A percentile compares a stretch with the other conserved stretches of the same genome.
Conservation (phyloP, 2,329 filamentous ascomycete genomes). For the Calonectria multiphialidica region DNA sequence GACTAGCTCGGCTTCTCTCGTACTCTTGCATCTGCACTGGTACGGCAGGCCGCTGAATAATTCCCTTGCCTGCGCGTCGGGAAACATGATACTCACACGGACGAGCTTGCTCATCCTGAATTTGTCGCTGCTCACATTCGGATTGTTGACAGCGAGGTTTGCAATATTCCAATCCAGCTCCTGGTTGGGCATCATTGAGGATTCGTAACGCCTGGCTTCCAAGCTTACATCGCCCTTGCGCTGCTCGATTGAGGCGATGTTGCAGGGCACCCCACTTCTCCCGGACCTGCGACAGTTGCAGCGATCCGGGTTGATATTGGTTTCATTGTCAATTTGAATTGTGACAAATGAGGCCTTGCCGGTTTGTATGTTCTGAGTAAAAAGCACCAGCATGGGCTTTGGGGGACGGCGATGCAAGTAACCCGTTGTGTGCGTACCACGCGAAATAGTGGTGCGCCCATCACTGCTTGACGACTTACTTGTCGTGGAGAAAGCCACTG, state of each 20-base stretch:
- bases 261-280: slow-evolving; percentile 38
- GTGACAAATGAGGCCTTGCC: slow-evolving; percentile 44
- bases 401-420: slow-evolving; percentile 46
- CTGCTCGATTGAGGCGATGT: slow-evolving; percentile 44
- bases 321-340: slow-evolving; percentile 48
- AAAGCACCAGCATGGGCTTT: slow-evolving; percentile 51
- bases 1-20: slow-evolving; percentile 37
- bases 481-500: slow-evolving; percentile 30
- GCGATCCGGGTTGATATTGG: slow-evolving; percentile 48
- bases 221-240: slow-evolving; percentile 40
- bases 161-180: slow-evolving; percentile 48
- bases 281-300: slow-evolving; percentile 49
- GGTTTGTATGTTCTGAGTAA: slow-evolving; percentile 40
- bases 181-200: slow-evolving; percentile 8
- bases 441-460: slow-evolving; percentile 38
- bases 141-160: slow-evolving; percentile 44
- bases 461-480: slow-evolving; percentile 43
- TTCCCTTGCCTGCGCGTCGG: slow-evolving; percentile 32
- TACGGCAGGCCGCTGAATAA: slow-evolving; percentile 45
- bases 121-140: slow-evolving; percentile 33
- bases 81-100: slow-evolving; percentile 48
- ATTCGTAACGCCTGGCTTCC: slow-evolving; percentile 45
- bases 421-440: slow-evolving; percentile 43
- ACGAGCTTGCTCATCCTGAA: slow-evolving; percentile 41
- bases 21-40: slow-evolving; percentile 43